Evolutionary conservation across 1,139 yeast species (phyloP), one percentile per base, ranked within the genome.

Genomic region (Suhomyces guaymorum): DNA sequence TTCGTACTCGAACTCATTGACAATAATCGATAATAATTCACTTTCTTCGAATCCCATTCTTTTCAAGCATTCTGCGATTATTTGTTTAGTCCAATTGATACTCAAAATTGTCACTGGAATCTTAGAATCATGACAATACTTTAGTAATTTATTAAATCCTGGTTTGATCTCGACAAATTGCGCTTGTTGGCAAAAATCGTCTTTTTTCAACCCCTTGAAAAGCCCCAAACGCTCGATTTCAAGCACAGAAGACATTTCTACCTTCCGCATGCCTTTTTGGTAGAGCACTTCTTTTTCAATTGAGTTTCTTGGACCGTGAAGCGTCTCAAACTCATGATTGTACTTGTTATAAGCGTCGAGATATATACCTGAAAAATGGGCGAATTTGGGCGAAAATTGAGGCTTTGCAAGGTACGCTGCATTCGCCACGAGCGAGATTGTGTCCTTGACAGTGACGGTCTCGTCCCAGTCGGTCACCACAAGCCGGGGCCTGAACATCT

Each of bases 391-490:
- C 4, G 52, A 46, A 35, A 60, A 59, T 3, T 49, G 49, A 1
- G 72, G 72, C 30, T 70, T 65, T 15, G 51, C 47, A 3, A 32
- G 26, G 41, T 76, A 75, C 0, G 82, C 79, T 0, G 79, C 69
- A 19, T 66, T 61, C 3, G 82, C 80, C 4, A 81, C 63, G 5
- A 72, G 50, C 15, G 55, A 54, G 26, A 81, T 73, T 1, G 90
- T 81, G 52, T 83, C 90, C 11, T 54, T 47, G 7, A 51, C 44
- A 1, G 90, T 81, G 17, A 80, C 65, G 0, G 90, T 82, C 39
- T 82, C 90, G 52, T 83, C 92, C 82, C 86, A 83, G 50, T 83
- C 92, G 2, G 75, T 51, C 1, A 77, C 63, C 12, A 77, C 47
- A n/a, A 44, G 35, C 8, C 43, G 25, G 10, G 42, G 39, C 15